Conservation (phyloP, 2,329 filamentous ascomycete species). For the Colletotrichum coccodes region DNA sequence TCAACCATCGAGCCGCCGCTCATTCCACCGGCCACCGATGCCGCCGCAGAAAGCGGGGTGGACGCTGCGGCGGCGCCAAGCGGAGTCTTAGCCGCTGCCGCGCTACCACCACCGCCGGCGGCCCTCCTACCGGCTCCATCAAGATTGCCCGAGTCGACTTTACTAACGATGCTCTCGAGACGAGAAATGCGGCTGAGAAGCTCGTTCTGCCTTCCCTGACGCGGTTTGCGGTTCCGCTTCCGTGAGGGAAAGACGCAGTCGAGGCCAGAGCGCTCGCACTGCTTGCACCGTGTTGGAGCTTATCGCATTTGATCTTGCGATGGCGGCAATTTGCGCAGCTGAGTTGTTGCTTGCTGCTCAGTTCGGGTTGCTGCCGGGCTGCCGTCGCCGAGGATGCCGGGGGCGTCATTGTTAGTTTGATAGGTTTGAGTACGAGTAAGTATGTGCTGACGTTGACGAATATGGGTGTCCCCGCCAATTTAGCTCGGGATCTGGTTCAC, state of each 20-base stretch:
- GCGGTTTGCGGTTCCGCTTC: constrained; percentile 53
- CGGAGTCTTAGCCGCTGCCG: neutral
- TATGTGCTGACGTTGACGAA: constrained; percentile 22
- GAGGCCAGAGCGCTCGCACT: constrained; percentile 58
- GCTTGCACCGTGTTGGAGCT: constrained; percentile 59
- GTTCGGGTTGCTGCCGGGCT: constrained; percentile 6
- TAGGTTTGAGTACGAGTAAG: neutral
- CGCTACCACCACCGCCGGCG: neutral
- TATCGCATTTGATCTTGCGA: constrained; percentile 70
- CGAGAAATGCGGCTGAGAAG: constrained; percentile 55
- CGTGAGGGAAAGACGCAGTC: constrained; percentile 60
- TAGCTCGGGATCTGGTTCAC: neutral
- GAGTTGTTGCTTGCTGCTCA: constrained; percentile 45
- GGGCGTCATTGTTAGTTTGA: constrained; percentile 17
- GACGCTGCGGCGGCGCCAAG: neutral
- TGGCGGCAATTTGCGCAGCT: constrained; percentile 71
- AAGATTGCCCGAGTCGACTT: constrained; percentile 46
- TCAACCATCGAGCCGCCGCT: constrained; percentile 33
- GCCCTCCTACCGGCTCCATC: constrained; percentile 3
- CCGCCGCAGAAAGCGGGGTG: neutral
- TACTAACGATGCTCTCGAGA: constrained; percentile 56
- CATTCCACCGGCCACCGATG: neutral
- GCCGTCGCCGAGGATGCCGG: constrained; percentile 6
- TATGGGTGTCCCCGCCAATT: constrained; percentile 6
- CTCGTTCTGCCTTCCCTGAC: constrained; percentile 53